These are phyloP conservation scores for Crotalaria pallida DNA, from an alignment of 306 rosid genomes.

Conservation along the genomic window DNA sequence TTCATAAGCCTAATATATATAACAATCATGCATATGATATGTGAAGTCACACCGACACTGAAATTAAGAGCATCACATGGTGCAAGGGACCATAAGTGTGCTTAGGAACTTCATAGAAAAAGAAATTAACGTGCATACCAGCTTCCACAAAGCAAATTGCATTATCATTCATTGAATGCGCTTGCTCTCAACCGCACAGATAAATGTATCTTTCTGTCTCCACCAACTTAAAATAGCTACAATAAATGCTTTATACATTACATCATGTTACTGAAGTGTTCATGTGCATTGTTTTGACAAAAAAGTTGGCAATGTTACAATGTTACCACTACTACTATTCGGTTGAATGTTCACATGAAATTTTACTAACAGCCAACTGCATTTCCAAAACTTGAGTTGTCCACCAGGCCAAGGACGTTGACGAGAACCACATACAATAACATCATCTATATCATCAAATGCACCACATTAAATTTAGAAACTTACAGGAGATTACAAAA, in stretches of 20 bases:
- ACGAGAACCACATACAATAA: not conserved
- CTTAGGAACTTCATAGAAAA: conserved; percentile 17
- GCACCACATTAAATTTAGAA: not conserved
- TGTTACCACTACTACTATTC: not conserved
- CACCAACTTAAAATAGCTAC: conserved; percentile 43
- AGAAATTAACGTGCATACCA: conserved; percentile 39
- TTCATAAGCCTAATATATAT: conserved; percentile 35
- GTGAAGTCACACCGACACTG: conserved; percentile 39
- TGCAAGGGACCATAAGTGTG: conserved; percentile 29
- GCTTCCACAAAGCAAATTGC: conserved; percentile 4
- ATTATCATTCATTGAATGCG: conserved; percentile 42
- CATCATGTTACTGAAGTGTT: not conserved
- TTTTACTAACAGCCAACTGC: conserved; percentile 6
- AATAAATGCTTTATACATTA: conserved; percentile 41
- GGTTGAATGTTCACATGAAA: not conserved
- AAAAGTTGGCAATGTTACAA: not conserved
- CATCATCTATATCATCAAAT: conserved; percentile 1
- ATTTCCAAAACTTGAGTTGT: not conserved
- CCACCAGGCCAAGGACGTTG: not conserved
- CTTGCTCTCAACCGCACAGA: conserved; percentile 46
- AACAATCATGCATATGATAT: conserved; percentile 9
- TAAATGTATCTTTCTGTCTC: conserved; percentile 26
- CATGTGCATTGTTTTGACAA: not conserved
- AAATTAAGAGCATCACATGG: conserved; percentile 64
- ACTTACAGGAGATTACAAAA: not conserved